A percentile compares a stretch with the other conserved stretches of the same genome.
phyloP scores from a whole-genome alignment of 2,329 filamentous ascomycete genomes.

The Aureobasidium sp. region DNA sequence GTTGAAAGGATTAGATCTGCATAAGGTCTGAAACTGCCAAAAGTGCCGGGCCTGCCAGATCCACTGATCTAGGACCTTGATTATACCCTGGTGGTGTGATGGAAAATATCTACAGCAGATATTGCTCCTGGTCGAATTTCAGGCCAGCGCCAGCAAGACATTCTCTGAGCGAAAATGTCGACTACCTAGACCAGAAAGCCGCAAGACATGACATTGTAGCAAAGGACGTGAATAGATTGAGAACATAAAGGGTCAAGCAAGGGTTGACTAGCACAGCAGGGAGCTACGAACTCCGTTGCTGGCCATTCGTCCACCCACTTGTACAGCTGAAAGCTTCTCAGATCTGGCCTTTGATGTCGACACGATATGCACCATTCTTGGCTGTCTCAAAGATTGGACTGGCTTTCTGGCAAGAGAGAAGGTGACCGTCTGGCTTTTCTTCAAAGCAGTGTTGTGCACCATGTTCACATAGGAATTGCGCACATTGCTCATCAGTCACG shows the following conservation, averaged over 20 bases:
- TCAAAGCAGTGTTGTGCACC: slow-evolving; percentile 67
- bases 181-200: neutral
- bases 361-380: slow-evolving; percentile 67
- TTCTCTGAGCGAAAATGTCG: neutral
- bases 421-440: slow-evolving; percentile 58
- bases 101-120: neutral
- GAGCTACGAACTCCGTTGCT: slow-evolving; percentile 11
- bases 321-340: slow-evolving; percentile 54
- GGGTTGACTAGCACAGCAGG: neutral
- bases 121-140: neutral
- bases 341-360: slow-evolving; percentile 98
- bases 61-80: neutral
- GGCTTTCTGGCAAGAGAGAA: slow-evolving; percentile 67
- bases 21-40: neutral
- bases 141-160: neutral
- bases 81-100: neutral
- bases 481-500: slow-evolving; percentile 64
- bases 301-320: slow-evolving; percentile 23
- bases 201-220: neutral
- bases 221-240: neutral
- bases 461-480: slow-evolving; percentile 80
- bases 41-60: neutral
- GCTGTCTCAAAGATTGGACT: slow-evolving; percentile 64
- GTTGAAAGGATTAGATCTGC: neutral
- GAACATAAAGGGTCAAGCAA: neutral